Percentiles rank a stretch among this genome's conserved stretches.
Conservation (phyloP, 768 basidiomycete genomes). For the Mycena venus region DNA sequence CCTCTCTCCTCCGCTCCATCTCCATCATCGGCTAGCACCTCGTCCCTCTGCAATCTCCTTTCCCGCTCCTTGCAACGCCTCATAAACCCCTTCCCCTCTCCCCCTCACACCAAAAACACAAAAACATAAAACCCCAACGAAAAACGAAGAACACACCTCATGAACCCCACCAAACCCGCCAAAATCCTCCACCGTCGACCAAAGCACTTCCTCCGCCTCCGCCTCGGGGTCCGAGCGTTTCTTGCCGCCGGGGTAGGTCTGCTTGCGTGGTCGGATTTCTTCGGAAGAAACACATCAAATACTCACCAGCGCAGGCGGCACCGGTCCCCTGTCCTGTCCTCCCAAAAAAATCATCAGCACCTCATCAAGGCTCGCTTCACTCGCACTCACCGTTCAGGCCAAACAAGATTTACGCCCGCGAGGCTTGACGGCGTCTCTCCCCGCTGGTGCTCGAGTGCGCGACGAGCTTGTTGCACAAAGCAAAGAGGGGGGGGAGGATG, state of each 20-base stretch:
- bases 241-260: not conserved
- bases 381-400: not conserved
- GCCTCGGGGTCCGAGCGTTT: not conserved
- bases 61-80: not conserved
- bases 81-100: not conserved
- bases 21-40: no score
- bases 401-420: not conserved
- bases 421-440: constrained; percentile 81
- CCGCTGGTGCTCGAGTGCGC: constrained; percentile 90
- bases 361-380: no score
- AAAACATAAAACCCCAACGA: not conserved
- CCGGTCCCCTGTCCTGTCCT: no score
- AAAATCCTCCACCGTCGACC: constrained; percentile 29
- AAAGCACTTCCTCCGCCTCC: constrained; percentile 19
- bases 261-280: not conserved
- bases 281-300: not conserved
- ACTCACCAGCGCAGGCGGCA: not conserved
- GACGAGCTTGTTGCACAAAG: constrained; percentile 85
- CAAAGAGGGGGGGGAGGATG: constrained; percentile 76
- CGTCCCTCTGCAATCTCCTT: no score
- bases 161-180: constrained; percentile 70
- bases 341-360: no score
- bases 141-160: constrained; percentile 31
- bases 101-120: not conserved
- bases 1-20: no score